Base-by-base conservation (phyloP, 225 moss, liverwort and hornwort genomes). In the Asterella californica region DNA sequence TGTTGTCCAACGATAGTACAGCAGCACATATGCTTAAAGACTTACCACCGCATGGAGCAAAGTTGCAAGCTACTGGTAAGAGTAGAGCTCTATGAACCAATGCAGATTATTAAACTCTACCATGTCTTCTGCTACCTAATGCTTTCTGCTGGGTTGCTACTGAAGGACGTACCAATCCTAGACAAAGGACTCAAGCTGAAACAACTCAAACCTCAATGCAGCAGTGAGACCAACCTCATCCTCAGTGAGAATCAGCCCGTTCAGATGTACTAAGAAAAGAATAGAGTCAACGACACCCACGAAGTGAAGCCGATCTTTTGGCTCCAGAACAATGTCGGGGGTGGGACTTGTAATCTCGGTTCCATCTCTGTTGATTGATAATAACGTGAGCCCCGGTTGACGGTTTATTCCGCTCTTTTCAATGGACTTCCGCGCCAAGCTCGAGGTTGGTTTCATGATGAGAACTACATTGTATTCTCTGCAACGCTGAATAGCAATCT, bases 391-490 rank as follows among this genome's bases (percentile, higher is more conserved):
- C 21, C 94, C 93, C 0, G 94, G 87, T 84, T 89, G 91, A 2
- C 88, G 52, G 33, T 87, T 90, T 50, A 94, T 72, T 32, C 96
- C 93, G 30, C 89, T 91, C 87, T 88, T 83, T 14, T 94, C 96
- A 65, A 97, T 70, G 0, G 91, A 87, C 79, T 92, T 94, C 30
- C 69, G 67, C 4, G 82, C 85, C 45, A 97, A 65, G 30, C 85
- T 89, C 10, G 96, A 91, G n/a, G 62, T 89, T 66, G 88, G 77
- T 77, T 97, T 97, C 27, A 97, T 84, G 11, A 85, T 91, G 53
- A 97, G 89, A 0, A 89, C 88, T 68, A 90, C 79, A 70, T 89
- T 97, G 49, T 97, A 97, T 67, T 97, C 96, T 74, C 96, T 97
- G 74, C 33, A 70, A 25, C 48, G 32, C 36, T 57, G 36, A 75